Conservation (phyloP, 305 asterid species). For the Galium porrigens region DNA sequence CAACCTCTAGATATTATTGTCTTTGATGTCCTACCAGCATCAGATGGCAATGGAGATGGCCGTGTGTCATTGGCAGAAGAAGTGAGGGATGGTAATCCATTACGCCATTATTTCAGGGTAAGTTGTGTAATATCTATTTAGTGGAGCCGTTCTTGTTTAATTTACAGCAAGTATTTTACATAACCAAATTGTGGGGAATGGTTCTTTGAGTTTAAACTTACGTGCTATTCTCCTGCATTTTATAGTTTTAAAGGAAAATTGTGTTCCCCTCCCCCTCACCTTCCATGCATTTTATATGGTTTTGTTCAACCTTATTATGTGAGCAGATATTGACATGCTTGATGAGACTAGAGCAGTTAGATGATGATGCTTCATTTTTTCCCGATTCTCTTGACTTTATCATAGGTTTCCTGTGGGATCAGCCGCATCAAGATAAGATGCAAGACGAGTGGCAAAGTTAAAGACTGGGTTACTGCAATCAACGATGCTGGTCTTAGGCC, state of each 20-base stretch:
- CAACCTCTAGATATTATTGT: slow-evolving; percentile 63
- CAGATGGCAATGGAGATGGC: slow-evolving; percentile 66
- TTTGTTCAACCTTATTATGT: too few relatives aligned
- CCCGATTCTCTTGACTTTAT: not conserved
- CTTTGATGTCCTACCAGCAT: slow-evolving; percentile 62
- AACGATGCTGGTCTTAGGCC: slow-evolving; percentile 96
- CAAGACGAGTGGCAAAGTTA: slow-evolving; percentile 55
- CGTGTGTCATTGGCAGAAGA: slow-evolving; percentile 75
- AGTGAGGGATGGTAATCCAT: slow-evolving; percentile 74
- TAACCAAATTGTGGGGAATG: not conserved
- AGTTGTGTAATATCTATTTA: slow-evolving; percentile 19
- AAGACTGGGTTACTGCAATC: slow-evolving; percentile 93
- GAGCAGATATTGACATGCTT: not conserved
- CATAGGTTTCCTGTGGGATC: slow-evolving; percentile 73
- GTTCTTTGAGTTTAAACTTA: slow-evolving; percentile 1
- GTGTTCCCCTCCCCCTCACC: not conserved
- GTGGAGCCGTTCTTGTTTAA: slow-evolving; percentile 7
- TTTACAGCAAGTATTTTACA: not conserved
- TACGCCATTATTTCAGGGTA: slow-evolving; percentile 86
- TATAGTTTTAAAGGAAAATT: not conserved
- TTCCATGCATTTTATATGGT: not conserved
- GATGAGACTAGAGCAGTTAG: not conserved
- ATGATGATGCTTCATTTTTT: not conserved
- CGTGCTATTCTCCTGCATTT: slow-evolving; percentile 4
- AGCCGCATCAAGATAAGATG: slow-evolving; percentile 76